phyloP scores from a whole-genome alignment of 768 basidiomycete species.

The Leccinum longicurvipes region DNA sequence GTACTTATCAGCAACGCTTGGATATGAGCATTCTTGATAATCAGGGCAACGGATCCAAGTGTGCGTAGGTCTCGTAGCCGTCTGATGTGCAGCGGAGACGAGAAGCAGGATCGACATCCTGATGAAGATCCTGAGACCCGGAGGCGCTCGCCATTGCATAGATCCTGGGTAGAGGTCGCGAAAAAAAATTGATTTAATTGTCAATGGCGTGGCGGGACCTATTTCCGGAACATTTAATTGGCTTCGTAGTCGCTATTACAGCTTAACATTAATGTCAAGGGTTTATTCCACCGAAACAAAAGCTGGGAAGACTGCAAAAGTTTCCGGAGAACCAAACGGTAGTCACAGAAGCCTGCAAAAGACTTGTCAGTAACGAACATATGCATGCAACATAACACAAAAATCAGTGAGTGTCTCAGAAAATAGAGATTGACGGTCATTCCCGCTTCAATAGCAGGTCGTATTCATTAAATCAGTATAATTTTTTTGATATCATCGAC shows the following conservation, averaged over 20 bases:
- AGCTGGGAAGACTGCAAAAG: neutral
- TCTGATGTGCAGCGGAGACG: neutral
- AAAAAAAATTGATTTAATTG: neutral
- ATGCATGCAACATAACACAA: neutral
- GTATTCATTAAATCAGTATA: conserved; percentile 16
- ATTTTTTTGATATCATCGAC: conserved; percentile 6
- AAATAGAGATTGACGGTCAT: neutral
- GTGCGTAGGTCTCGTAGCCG: neutral
- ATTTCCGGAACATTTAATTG: no score
- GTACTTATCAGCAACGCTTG: no score
- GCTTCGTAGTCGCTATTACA: no score
- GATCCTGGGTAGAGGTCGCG: neutral
- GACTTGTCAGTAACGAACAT: neutral
- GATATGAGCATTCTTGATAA: no score
- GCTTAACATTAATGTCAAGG: no score
- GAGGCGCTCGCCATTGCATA: neutral
- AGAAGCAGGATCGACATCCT: neutral
- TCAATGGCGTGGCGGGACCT: neutral
- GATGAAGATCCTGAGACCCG: no score
- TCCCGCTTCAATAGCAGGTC: conserved; percentile 5
- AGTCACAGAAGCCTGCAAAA: neutral
- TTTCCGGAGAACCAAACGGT: neutral
- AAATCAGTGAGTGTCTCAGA: neutral
- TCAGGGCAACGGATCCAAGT: neutral
- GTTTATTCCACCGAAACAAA: no score